Conservation (phyloP, 371 early-diverging fungal species). For the Capillidium heterosporum region DNA sequence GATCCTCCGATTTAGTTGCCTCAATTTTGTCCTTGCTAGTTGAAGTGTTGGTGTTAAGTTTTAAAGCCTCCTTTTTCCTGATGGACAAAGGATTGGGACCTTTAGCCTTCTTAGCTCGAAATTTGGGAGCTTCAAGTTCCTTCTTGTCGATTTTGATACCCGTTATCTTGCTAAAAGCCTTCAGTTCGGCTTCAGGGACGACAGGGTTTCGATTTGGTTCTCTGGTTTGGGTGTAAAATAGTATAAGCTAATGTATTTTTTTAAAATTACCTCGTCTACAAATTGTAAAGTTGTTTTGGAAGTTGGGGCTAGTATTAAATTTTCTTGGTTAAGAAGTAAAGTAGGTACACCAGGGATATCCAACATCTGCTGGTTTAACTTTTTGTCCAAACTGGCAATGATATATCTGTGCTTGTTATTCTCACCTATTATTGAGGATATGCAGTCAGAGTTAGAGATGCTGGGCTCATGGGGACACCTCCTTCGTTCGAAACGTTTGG, state of each 20-base stretch:
- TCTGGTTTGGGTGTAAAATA: background rate
- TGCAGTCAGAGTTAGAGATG: background rate
- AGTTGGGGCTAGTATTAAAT: background rate
- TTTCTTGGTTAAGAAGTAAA: background rate
- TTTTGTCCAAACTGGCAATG: background rate
- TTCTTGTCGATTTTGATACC: background rate
- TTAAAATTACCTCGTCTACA: background rate
- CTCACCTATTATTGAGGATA: background rate
- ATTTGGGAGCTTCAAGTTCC: background rate
- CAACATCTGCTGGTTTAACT: background rate
- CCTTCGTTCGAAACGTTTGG: background rate
- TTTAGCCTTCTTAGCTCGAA: background rate
- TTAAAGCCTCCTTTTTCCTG: constrained; percentile 2
- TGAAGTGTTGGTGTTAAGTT: no score
- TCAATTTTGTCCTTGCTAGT: no score
- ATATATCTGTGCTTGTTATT: background rate
- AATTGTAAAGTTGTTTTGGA: background rate
- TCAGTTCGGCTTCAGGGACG: background rate
- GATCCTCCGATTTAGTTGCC: no score
- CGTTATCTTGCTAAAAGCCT: background rate
- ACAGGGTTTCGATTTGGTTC: background rate
- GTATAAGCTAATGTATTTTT: background rate
- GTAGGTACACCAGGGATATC: background rate
- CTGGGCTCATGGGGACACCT: background rate
- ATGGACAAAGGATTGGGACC: constrained; percentile 1